Evolutionary conservation across 441 rosid genomes (phyloP), one percentile per base, ranked within the genome.

Genomic region (Arabidopsis hybrid): DNA sequence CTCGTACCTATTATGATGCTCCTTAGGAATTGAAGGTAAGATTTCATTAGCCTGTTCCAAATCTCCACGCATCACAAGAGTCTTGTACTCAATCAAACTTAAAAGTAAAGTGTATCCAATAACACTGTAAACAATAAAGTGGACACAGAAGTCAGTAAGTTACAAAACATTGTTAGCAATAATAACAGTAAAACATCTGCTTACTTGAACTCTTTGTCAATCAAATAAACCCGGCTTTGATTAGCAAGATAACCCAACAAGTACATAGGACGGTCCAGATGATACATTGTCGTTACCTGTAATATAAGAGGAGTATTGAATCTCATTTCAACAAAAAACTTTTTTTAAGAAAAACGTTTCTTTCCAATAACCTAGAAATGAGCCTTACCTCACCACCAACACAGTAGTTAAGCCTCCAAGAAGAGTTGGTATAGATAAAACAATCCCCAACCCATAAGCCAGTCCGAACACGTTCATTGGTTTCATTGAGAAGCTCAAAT

Each of bases 381-480:
- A 71, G 73, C 55, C 56, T 77, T 85, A 96, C 99, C 98, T 93
- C 99, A 52, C 99, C 98, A 78, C 97, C 99, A 70, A 96, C 97
- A 83, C 99, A 91, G 82, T 96, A 96, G 77, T 96, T 96, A 76
- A 96, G 97, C 75, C 98, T 93, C 98, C 97, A 96, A 18, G 98
- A 83, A 40, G 98, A 86, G 83, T 90, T 93, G 78, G 87, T 93
- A 81, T 93, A 96, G 75, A 96, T 96, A 76, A 96, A 96, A 83
- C 99, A 96, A 80, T 96, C 99, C 66, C 99, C 99, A 80, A 96
- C 98, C 99, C 99, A 96, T 56, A 96, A 74, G 55, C 98, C 98
- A 70, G 97, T 93, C 80, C 98, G 86, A 59, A 88, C 97, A 71
- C 99, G 97, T 76, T 96, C 99, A 88, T 87, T 93, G 80, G 89